phyloP scores from a whole-genome alignment of 2,329 filamentous ascomycete species.

The Pyricularia grisea region DNA sequence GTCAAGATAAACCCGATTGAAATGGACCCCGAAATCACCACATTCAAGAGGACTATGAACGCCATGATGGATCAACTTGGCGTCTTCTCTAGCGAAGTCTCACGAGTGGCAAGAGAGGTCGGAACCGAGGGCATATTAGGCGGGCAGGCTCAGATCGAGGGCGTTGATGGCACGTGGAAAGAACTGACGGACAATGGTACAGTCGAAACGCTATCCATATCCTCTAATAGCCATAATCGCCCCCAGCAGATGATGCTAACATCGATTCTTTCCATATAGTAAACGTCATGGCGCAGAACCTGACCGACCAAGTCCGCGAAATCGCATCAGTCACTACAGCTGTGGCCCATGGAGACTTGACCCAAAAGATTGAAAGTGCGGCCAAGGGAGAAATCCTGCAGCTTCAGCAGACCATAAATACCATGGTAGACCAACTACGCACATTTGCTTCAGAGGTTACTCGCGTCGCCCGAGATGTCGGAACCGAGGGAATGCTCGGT shows the following conservation, averaged over 20 bases:
- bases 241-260: constrained; percentile 12
- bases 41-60: constrained; percentile 97
- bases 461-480: constrained; percentile 73
- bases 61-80: constrained; percentile 99
- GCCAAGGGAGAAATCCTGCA: constrained; percentile 76
- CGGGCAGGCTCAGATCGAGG: constrained; percentile 86
- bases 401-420: constrained; percentile 79
- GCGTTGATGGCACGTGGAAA: constrained; percentile 95
- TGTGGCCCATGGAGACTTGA: constrained; percentile 73
- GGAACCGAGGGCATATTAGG: constrained; percentile 91
- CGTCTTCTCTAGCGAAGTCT: constrained; percentile 94
- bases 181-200: constrained; percentile 81
- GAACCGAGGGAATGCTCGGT: constrained; percentile 73
- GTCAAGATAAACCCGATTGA: constrained; percentile 92
- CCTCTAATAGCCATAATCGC: neutral
- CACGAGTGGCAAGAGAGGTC: constrained; percentile 87
- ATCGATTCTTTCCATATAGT: constrained; percentile 35
- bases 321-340: constrained; percentile 79
- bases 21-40: constrained; percentile 96
- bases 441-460: constrained; percentile 81
- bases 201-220: constrained; percentile 8
- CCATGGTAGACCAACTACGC: constrained; percentile 78
- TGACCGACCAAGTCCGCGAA: constrained; percentile 77
- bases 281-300: constrained; percentile 76
- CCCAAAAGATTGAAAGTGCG: constrained; percentile 74